phyloP scores from a whole-genome alignment of 78 protist species.

The Chrysochromulina tobinii region DNA sequence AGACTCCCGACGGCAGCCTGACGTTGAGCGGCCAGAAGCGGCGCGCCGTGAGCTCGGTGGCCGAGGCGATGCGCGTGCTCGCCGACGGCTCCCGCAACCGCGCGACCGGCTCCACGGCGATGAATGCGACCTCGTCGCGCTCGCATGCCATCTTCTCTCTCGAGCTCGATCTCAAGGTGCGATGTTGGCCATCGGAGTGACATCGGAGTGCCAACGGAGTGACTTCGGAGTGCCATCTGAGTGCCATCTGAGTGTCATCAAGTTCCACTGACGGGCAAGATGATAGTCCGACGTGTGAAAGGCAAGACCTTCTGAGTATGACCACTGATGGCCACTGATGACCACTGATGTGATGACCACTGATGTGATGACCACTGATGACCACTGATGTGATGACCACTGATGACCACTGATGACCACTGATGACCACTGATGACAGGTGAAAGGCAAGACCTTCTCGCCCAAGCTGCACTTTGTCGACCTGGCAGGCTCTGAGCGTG shows the following conservation, averaged over 20 bases:
- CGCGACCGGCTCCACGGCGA: conserved; percentile 49
- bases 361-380: neutral
- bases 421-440: too few relatives aligned
- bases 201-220: too few relatives aligned
- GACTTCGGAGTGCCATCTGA: too few relatives aligned
- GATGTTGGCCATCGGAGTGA: too few relatives aligned
- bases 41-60: neutral
- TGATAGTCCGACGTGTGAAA: too few relatives aligned
- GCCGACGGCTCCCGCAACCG: conserved; percentile 45
- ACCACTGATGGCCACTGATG: too few relatives aligned
- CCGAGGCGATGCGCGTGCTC: conserved; percentile 23
- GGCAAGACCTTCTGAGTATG: too few relatives aligned
- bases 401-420: too few relatives aligned
- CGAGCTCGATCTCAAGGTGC: neutral
- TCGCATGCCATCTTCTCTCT: conserved; percentile 69
- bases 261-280: too few relatives aligned
- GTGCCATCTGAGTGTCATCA: too few relatives aligned
- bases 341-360: neutral
- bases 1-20: conserved; percentile 17
- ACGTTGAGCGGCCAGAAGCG: neutral
- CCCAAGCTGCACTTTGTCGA: conserved; percentile 71
- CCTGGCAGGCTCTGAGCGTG: conserved; percentile 70
- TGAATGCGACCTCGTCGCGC: conserved; percentile 60
- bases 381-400: too few relatives aligned
- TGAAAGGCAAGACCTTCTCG: neutral